Base-by-base conservation (phyloP, 768 basidiomycete genomes). In the Hypsizygus marmoreus region DNA sequence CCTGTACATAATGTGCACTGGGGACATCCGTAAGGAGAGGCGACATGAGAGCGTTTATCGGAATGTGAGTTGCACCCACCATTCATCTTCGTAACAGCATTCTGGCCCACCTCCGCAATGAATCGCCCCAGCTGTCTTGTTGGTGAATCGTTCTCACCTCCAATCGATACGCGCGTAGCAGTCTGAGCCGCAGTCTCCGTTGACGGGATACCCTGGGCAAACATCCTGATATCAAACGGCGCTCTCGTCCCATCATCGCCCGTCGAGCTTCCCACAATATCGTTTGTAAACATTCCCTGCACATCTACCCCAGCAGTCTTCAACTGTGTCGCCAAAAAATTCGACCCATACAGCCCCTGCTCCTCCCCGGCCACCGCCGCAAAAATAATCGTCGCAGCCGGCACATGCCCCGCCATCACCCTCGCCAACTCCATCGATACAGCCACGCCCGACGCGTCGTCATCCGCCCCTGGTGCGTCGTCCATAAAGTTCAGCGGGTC, bases 281-380 rank as follows among this genome's bases (percentile, higher is more conserved):
- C 79, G 53, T 80, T 80, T 51, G 78, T 71, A 40, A 79, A 62
- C 79, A 79, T 79, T 14, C 76, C 79, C 55, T 81, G 77, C 4
- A 80, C 74, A 53, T 80, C 74, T 2, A 68, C 68, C 8, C 75
- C 69, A 4, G 69, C 66, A 5, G 64, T 65, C 24, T 67, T 65
- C 41, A 79, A 61, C 14, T 64, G 57, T 40, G 67, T 62, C 8
- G 79, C 80, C 60, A 79, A 66, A 57, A 75, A 75, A 23, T 67
- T 60, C 1, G 78, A 70, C 0, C 77, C 78, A 49, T 63, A 75
- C 6, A 80, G 56, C 2, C 75, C 76, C 50, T 81, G 79, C 49
- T 80, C 77, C 55, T 80, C 77, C 6, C 76, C 78, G 3, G 71
- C 69, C 6, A 80, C 76, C 2, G 71, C 74, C 1, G 69, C 73